phyloP scores from a whole-genome alignment of 1,284 basidiomycete species.

The Ceratobasidium sp. region DNA sequence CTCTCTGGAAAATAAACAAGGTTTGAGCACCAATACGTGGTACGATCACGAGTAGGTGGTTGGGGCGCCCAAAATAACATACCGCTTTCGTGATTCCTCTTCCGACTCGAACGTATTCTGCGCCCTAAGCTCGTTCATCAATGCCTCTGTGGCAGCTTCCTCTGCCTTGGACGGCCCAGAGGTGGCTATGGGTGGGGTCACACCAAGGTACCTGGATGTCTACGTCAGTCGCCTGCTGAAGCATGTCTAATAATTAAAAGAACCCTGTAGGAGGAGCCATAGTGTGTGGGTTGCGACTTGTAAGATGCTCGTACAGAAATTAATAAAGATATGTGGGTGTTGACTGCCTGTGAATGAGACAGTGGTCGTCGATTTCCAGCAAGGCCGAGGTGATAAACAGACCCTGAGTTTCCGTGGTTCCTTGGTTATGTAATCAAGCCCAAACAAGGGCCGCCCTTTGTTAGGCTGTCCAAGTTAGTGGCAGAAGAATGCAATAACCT shows the following conservation, averaged over 20 bases:
- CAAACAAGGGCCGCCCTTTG: conserved; percentile 18
- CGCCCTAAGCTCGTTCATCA: conserved; percentile 89
- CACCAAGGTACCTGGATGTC: conserved; percentile 64
- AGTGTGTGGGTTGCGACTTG: not conserved
- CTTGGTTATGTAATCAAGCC: not conserved
- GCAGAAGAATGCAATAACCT: not conserved
- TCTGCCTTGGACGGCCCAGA: conserved; percentile 78
- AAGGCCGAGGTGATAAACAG: conserved; percentile 31
- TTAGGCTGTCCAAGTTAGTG: not conserved
- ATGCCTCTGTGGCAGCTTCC: conserved; percentile 85
- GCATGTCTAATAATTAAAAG: not conserved
- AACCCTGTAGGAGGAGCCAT: conserved; percentile 38
- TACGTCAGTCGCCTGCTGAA: conserved; percentile 19
- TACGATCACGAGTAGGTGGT: not conserved
- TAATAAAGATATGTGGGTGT: conserved; percentile 26
- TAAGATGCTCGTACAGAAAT: conserved; percentile 5
- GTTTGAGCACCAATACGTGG: conserved; percentile 11
- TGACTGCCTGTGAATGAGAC: conserved; percentile 35
- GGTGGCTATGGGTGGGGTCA: conserved; percentile 93
- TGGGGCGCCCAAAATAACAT: conserved; percentile 17
- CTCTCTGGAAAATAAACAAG: conserved; percentile 72
- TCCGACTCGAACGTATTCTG: conserved; percentile 93
- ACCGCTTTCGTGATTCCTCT: conserved; percentile 92
- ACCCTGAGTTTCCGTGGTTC: conserved; percentile 35
- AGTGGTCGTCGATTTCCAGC: conserved; percentile 35